phyloP scores from a whole-genome alignment of 495 filamentous ascomycete species.

The Gamarada debralockiae region DNA sequence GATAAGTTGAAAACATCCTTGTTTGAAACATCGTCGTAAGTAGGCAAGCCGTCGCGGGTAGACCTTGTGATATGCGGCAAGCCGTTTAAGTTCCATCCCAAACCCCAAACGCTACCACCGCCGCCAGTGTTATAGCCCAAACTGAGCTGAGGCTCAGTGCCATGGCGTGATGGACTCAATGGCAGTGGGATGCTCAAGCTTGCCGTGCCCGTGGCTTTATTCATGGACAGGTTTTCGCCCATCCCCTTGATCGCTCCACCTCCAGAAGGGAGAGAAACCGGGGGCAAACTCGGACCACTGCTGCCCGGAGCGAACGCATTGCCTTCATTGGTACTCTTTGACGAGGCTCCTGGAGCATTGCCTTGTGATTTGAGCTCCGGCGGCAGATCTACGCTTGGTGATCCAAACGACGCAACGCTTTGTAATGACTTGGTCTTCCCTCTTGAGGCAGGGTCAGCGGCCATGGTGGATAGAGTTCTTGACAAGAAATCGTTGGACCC shows the following conservation, averaged over 20 bases:
- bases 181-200: slow-evolving; percentile 3
- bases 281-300: too few relatives aligned
- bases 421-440: too few relatives aligned
- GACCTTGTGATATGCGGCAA: slow-evolving; percentile 25
- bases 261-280: slow-evolving; percentile 2
- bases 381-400: too few relatives aligned
- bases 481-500: too few relatives aligned
- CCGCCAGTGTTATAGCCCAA: slow-evolving; percentile 28
- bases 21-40: slow-evolving; percentile 23
- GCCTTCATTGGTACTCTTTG: too few relatives aligned
- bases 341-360: too few relatives aligned
- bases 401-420: too few relatives aligned
- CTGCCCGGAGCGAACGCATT: too few relatives aligned
- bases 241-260: slow-evolving; percentile 9
- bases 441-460: too few relatives aligned
- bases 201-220: not conserved
- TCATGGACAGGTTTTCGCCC: slow-evolving; percentile 2
- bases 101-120: slow-evolving; percentile 33
- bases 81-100: slow-evolving; percentile 30
- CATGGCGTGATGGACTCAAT: not conserved
- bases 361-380: too few relatives aligned
- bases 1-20: slow-evolving; percentile 25
- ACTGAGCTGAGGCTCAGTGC: slow-evolving; percentile 2
- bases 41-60: slow-evolving; percentile 26
- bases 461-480: too few relatives aligned